Evolutionary conservation across 78 protist genomes (phyloP), one percentile per base, ranked within the genome.

Genomic region (Mantamonas sphyraenae): DNA sequence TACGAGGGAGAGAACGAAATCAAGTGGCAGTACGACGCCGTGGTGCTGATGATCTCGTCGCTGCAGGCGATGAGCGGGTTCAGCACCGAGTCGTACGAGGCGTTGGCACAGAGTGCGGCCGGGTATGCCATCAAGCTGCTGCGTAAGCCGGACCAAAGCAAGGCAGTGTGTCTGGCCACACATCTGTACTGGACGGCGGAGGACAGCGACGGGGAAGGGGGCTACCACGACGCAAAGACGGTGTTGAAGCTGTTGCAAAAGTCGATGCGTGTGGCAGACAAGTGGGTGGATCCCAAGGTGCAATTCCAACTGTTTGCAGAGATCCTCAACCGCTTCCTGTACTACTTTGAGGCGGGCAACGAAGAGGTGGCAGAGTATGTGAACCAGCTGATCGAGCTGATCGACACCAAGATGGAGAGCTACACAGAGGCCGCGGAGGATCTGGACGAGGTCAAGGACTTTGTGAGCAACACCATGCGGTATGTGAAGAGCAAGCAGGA

Each of bases 1-100:
- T 94, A 80, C 85, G 98, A 96, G 75, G 98, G 92, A 39, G 90
- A 84, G 35, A 67, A 83, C 8, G 96, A 87, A 55, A 68, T 82
- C 55, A 67, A 67, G 69, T 73, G 73, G 10, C 95, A 89, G 71
- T 28, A 64, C 20, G 43, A n/a, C 5, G 88, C 89, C 7, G 38
- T 95, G 53, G 28, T 63, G 19, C 40, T 80, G 34, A 50, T 88
- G 39, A 74, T 84, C 59, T 68, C 82, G 26, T 73, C 94, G 5
- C 80, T 94, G 47, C 64, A 73, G 51, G 22, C 45, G 22, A n/a
- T 74, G 24, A 1, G 22, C 2, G 0, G 56, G 38, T 76, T 89
- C 50, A 75, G 33, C 39, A 82, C 73, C 10, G 97, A 93, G 45
- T 65, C 64, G 77, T 90, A 81, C 80, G 95, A 90, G 47, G 72